Evolutionary conservation across 345 rosid species (phyloP), one percentile per base, ranked within the genome.

Genomic region (Triadica sebifera): DNA sequence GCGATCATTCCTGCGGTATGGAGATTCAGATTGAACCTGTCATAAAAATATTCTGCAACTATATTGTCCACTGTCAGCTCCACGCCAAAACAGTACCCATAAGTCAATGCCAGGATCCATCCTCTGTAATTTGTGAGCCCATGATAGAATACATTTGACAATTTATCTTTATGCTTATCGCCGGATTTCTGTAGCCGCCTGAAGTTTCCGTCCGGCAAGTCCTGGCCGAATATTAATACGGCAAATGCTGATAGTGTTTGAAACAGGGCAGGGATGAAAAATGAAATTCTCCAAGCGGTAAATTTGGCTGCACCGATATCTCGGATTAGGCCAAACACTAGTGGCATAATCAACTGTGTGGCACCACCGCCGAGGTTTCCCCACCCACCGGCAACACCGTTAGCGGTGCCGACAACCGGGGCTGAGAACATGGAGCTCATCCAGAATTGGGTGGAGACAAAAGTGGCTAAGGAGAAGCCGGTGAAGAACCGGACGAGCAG

Each of bases 391-490:
- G 97, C 89, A 16, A 90, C 81, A 0, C 93, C 98, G 25, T 94
- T 94, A 13, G 97, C 96, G 0, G 93, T 78, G 9, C 94, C 98
- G 0, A 94, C 97, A 1, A 91, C 90, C 0, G 83, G 81, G 12
- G 86, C 74, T 0, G 94, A 87, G 74, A 94, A 91, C 98, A 94
- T 94, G 5, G 94, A 88, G 83, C 96, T 91, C 98, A 91, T 93
- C 97, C 98, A 93, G 86, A 88, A 93, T 70, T 93, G 98, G 6
- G 95, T 89, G n/a, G 98, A 93, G 58, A 93, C 97, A 34, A 93
- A 93, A 53, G 92, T 89, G 41, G 97, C 87, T 0, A 91, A 84
- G 10, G 98, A 91, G 80, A 93, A 93, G 29, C 98, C 98, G 0
- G 91, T 85, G 74, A 86, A 88, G 77, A 93, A 93, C 0, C 98